Base-by-base conservation (phyloP, 129 eudicot species). In the Ambrosia trifida region DNA sequence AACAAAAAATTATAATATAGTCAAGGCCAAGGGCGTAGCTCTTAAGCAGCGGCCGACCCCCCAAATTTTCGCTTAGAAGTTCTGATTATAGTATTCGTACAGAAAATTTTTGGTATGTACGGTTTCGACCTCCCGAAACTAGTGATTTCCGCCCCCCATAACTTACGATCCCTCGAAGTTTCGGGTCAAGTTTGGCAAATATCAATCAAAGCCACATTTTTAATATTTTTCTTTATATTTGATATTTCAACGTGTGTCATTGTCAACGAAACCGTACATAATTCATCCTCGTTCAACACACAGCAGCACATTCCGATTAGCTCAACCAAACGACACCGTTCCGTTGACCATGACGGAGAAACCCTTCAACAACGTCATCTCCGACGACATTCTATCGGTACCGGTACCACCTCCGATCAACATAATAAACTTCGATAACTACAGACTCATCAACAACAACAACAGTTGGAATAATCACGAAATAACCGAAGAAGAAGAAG, bases 341-440 rank as follows among this genome's bases (percentile, higher is more conserved):
- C 50, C 64, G 50, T 49, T 2, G 54, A n/a, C 13, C 3, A 72
- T 72, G 76, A 66, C 68, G 31, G 68, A 59, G 45, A 72, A 58
- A 31, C 18, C 44, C 46, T 12, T 18, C 75, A 65, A 41, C 53
- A 38, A 53, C 53, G 38, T 38, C 9, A 11, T 1, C 58, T 57
- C 67, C 76, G 67, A 61, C 33, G 76, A 17, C 11, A 31, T 28
- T 59, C 11, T 40, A 7, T 10, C 44, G 44, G 10, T 40, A 10
- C 44, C 44, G 44, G 36, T 38, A 6, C 76, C 59, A 17, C 49
- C 69, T 44, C 69, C 76, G 53, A 73, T 73, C 53, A 72, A 70
- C 19, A 70, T 70, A 40, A 70, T 70, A 43, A 72, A 72, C 59
- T 72, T 72, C 19, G 76, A 72, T 7, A 43, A 30, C 68, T 72